Evolutionary conservation across 2,329 filamentous ascomycete species (phyloP).

Genomic region (Pseudogymnoascus sp.): DNA sequence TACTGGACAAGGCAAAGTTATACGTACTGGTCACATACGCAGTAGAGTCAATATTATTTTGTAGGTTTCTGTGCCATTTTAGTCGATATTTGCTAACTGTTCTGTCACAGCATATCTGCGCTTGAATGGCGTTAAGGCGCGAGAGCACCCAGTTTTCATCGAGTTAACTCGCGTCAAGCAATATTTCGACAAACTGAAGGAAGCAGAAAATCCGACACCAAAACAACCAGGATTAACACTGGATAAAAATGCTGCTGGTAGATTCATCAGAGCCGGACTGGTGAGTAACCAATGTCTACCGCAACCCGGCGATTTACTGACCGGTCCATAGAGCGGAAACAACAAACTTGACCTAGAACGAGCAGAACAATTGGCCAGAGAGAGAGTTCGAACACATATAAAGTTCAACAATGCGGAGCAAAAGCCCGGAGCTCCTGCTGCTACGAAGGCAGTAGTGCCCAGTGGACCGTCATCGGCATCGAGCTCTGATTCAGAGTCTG

Average conservation of each 20-base stretch:
- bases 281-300: conserved; percentile 38
- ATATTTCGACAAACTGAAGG: conserved; percentile 89
- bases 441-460: background rate
- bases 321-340: conserved; percentile 31
- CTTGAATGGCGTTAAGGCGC: conserved; percentile 73
- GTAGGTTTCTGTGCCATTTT: conserved; percentile 38
- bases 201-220: conserved; percentile 55
- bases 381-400: conserved; percentile 41
- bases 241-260: conserved; percentile 68
- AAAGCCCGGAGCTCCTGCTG: conserved; percentile 19
- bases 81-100: background rate
- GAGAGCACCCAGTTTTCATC: conserved; percentile 73
- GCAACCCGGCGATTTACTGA: conserved; percentile 13
- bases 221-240: conserved; percentile 51
- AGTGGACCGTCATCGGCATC: background rate
- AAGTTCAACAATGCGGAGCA: conserved; percentile 33
- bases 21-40: conserved; percentile 83
- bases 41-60: conserved; percentile 84
- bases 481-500: background rate
- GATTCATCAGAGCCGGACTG: conserved; percentile 77
- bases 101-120: conserved; percentile 60
- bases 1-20: conserved; percentile 93
- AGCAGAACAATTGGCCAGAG: conserved; percentile 42
- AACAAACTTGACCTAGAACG: conserved; percentile 43
- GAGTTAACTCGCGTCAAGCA: conserved; percentile 82